phyloP scores from a whole-genome alignment of 768 basidiomycete genomes.

The Serpula lacrymans region DNA sequence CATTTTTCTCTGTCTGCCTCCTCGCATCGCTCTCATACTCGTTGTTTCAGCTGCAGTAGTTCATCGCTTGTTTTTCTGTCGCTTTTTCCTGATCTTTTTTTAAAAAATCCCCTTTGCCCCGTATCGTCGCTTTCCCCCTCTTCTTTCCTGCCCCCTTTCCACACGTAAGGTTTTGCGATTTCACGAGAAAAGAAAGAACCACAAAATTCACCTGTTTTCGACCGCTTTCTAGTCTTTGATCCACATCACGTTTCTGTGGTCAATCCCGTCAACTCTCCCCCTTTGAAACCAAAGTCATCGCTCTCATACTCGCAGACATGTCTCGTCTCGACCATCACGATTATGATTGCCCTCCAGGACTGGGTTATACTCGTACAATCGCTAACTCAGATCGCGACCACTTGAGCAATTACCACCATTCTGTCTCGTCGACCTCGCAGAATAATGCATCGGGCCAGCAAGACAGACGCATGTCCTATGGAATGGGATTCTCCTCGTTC shows the following conservation, averaged over 20 bases:
- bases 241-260: not conserved
- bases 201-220: not conserved
- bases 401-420: constrained; percentile 14
- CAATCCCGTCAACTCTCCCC: not conserved
- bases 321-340: constrained; percentile 42
- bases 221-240: constrained; percentile 6
- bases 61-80: constrained; percentile 22
- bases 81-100: constrained; percentile 23
- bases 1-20: constrained; percentile 17
- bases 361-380: constrained; percentile 22
- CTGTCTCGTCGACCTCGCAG: constrained; percentile 10
- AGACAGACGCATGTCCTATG: constrained; percentile 21
- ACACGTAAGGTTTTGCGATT: not conserved
- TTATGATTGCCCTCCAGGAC: constrained; percentile 33
- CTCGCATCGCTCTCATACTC: constrained; percentile 24
- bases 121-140: constrained; percentile 27
- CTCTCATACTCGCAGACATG: constrained; percentile 28
- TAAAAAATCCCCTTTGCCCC: constrained; percentile 25
- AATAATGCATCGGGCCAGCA: constrained; percentile 8
- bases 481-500: constrained; percentile 11
- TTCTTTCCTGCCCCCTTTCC: constrained; percentile 22
- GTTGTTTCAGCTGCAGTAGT: constrained; percentile 18
- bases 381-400: constrained; percentile 28
- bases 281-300: constrained; percentile 3
- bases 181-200: not conserved